Evolutionary conservation across 257 asterid species (phyloP), one percentile per base, ranked within the genome.

Genomic region (Capsicum rhomboideum): DNA sequence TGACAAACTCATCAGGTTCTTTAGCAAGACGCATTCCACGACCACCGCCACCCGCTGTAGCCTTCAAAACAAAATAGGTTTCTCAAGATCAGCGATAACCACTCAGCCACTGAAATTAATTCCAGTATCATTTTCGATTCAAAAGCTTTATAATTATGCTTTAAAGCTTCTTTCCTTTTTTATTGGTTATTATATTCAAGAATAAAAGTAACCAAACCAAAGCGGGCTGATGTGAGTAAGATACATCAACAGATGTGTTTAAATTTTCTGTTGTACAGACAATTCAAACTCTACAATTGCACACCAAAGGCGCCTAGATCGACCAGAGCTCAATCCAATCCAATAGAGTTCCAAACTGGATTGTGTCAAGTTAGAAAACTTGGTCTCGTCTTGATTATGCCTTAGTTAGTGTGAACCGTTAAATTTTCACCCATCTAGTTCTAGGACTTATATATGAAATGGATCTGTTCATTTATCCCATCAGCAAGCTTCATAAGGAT

Each of bases 11-110:
- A 20, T 90, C 94, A 84, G 93, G 98, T 90, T 91, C 96, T 86
- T 93, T 94, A 63, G 99, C 98, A 59, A 96, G 97, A 80, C 98
- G 99, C 98, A 96, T 96, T 88, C 99, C 99, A 91, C 99, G 98
- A 81, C 99, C 99, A 85, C 99, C 99, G 49, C 99, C 99, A 86
- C 99, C 99, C 69, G 99, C 98, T 29, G 99, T 94, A 85, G 99
- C 99, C 98, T 94, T 85, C 85, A 89, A 79, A 87, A 86, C 37
- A 56, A 54, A 50, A 75, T 82, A 59, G 44, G 14, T 75, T 81
- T 67, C 53, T 67, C 69, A 82, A 82, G 84, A 84, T 78, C 31
- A 64, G 29, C 54, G 40, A 34, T 72, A 55, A 28, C 8, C 10
- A 28, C 12, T 55, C 61, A 55, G 61, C 21, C 23, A 52, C 56